phyloP scores from a whole-genome alignment of 1,139 yeast genomes.

The Pichia sp. region DNA sequence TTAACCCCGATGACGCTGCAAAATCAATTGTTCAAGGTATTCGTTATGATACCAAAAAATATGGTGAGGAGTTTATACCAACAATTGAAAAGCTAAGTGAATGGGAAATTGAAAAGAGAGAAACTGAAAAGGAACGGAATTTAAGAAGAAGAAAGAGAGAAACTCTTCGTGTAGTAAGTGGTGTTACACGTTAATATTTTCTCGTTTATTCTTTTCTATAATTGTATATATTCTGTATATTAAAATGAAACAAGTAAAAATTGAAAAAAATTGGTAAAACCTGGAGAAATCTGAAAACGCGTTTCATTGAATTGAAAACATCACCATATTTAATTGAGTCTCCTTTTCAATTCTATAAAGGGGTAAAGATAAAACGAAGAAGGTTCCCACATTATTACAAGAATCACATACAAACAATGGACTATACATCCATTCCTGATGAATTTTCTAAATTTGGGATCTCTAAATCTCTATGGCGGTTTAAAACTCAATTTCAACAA shows the following conservation, averaged over 20 bases:
- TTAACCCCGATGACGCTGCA: constrained; percentile 34
- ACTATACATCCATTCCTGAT: constrained; percentile 8
- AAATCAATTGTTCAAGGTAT: constrained; percentile 44
- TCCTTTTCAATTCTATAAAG: too few relatives aligned
- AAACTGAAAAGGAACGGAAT: constrained; percentile 90
- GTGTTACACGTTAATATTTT: constrained; percentile 8
- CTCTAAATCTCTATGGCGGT: background rate
- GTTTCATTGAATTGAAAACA: too few relatives aligned
- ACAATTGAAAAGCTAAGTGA: constrained; percentile 78
- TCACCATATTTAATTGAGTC: too few relatives aligned
- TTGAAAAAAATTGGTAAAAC: too few relatives aligned
- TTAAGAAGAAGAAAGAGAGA: constrained; percentile 90
- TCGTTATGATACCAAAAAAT: constrained; percentile 50
- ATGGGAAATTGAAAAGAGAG: constrained; percentile 92
- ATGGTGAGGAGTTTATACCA: constrained; percentile 86
- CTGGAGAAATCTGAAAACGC: too few relatives aligned
- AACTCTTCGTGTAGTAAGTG: constrained; percentile 47
- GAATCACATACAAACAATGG: constrained; percentile 6
- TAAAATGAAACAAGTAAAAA: too few relatives aligned
- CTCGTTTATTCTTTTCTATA: background rate
- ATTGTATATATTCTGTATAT: too few relatives aligned
- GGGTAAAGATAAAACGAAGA: too few relatives aligned
- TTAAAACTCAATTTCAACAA: background rate
- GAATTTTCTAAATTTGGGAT: background rate
- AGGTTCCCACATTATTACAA: too few relatives aligned